A percentile compares a stretch with the other conserved stretches of the same genome.
Evolutionary conservation across 1,284 basidiomycete genomes (phyloP).

Genomic region (Irpex rosettiformis): DNA sequence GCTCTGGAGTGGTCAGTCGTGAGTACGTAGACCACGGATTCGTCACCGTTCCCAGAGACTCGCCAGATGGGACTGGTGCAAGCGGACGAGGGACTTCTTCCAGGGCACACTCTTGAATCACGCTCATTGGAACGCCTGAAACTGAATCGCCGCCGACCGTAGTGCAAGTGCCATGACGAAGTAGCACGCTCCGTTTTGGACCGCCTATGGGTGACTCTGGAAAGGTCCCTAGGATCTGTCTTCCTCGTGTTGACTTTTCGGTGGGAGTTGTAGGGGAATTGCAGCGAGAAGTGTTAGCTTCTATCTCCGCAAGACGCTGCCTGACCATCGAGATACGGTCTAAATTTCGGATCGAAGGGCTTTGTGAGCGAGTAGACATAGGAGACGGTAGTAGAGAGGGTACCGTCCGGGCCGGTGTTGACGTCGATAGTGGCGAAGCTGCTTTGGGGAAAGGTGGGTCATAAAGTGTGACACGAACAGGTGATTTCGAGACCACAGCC

Average conservation of each 20-base stretch:
- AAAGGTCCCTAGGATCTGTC: conserved; percentile 9
- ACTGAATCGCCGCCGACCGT: conserved; percentile 20
- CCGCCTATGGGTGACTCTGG: conserved; percentile 7
- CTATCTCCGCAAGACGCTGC: conserved; percentile 48
- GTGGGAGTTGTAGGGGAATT: background rate
- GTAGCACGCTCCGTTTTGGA: conserved; percentile 6
- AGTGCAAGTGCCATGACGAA: conserved; percentile 17
- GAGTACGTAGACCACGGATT: conserved; percentile 1
- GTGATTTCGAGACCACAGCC: background rate
- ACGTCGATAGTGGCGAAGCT: conserved; percentile 17
- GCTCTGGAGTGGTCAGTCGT: background rate
- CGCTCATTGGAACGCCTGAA: conserved; percentile 19
- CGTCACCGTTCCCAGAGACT: background rate
- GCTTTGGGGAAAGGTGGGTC: conserved; percentile 17
- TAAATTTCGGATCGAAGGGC: conserved; percentile 52
- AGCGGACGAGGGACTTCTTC: conserved; percentile 20
- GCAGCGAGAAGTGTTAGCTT: conserved; percentile 23
- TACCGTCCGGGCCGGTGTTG: conserved; percentile 8
- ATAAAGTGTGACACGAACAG: background rate
- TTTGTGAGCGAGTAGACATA: conserved; percentile 28
- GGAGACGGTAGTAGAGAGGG: conserved; percentile 15
- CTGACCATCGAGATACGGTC: conserved; percentile 47
- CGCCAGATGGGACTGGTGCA: conserved; percentile 16
- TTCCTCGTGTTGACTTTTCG: conserved; percentile 14
- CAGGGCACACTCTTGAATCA: conserved; percentile 13